These are phyloP conservation scores for Irpex sp. DNA, from an alignment of 1,284 basidiomycete genomes.

Conservation along the genomic window DNA sequence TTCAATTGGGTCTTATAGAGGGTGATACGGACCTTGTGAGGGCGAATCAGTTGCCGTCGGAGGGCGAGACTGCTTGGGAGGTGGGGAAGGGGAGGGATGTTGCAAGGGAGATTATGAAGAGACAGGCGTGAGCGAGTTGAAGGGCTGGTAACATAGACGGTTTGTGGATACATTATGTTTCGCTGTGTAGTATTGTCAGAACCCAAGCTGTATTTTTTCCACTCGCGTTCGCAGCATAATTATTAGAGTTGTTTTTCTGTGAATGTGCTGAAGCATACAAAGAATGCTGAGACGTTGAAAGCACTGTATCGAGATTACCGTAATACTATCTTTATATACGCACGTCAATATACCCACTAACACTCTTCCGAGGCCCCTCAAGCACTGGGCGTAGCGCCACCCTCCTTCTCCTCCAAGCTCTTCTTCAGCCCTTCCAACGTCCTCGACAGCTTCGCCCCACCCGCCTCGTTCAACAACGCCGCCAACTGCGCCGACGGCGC, in stretches of 20 bases:
- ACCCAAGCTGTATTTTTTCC: neutral
- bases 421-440: constrained; percentile 77
- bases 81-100: constrained; percentile 35
- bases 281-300: neutral
- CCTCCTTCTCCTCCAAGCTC: constrained; percentile 56
- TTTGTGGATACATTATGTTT: neutral
- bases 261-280: neutral
- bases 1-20: constrained; percentile 45
- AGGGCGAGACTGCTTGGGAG: constrained; percentile 33
- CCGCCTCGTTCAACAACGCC: constrained; percentile 65
- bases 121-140: neutral
- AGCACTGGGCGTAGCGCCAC: constrained; percentile 1
- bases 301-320: neutral
- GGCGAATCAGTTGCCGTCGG: constrained; percentile 26
- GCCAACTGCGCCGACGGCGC: constrained; percentile 69
- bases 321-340: constrained; percentile 1
- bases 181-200: neutral
- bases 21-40: constrained; percentile 40
- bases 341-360: neutral
- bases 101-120: constrained; percentile 30
- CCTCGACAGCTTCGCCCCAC: constrained; percentile 70
- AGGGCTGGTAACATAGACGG: neutral
- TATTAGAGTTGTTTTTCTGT: neutral
- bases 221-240: neutral
- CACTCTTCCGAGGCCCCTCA: neutral